Conservation (phyloP, 73 alveolate genomes). For the Uronychia setigera region DNA sequence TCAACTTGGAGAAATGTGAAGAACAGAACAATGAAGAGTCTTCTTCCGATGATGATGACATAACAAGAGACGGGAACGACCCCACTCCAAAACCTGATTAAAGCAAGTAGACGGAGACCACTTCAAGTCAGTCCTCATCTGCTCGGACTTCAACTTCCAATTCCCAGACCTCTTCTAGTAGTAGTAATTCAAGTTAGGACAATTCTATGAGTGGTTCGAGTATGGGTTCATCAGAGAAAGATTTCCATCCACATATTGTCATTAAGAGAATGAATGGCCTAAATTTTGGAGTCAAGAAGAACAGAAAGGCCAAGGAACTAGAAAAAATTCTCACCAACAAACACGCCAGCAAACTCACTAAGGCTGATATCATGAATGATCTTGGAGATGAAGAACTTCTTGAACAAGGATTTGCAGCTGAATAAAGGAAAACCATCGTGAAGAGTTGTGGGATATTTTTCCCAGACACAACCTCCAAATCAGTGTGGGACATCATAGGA, state of each 20-base stretch:
- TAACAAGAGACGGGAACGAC: background rate
- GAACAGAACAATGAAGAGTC: background rate
- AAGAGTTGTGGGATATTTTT: conserved; percentile 13
- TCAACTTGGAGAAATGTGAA: background rate
- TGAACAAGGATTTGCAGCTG: conserved; percentile 20
- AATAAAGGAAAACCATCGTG: conserved; percentile 14
- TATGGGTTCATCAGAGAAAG: background rate
- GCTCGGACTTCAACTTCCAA: too few relatives aligned
- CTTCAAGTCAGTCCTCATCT: too few relatives aligned
- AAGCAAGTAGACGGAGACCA: background rate
- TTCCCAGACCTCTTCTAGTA: too few relatives aligned
- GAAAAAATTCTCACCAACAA: conserved; percentile 10
- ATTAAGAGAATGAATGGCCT: background rate
- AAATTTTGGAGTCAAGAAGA: background rate
- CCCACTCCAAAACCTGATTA: background rate
- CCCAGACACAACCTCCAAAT: conserved; percentile 63
- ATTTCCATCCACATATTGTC: background rate
- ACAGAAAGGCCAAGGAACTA: conserved; percentile 26
- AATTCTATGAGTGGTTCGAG: too few relatives aligned
- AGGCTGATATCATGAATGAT: conserved; percentile 4
- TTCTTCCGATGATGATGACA: background rate
- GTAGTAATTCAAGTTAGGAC: too few relatives aligned
- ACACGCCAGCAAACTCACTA: background rate
- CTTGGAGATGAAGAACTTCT: conserved; percentile 20
- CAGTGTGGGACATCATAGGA: conserved; percentile 60